Base-by-base conservation (phyloP, 805 yeast genomes). In the Lachancea lanzarotensis region DNA sequence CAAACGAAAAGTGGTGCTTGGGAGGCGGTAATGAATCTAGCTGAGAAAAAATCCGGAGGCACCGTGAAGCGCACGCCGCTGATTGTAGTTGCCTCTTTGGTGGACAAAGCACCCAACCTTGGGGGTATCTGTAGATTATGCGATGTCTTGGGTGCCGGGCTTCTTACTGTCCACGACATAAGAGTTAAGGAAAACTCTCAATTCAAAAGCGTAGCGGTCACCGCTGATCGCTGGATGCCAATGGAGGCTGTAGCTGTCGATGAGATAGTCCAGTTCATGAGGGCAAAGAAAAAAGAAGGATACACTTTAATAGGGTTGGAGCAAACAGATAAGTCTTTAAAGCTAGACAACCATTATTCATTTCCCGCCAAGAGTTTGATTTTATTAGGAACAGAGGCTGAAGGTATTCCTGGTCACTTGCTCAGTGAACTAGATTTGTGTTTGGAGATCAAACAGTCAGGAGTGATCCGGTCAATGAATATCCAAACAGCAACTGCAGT, bases 401-500 rank as follows among this genome's bases (percentile, higher is more conserved):
- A 86, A 60, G 98, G 98, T 45, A 80, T 90, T 45, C 95, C 96
- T 0, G 96, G 95, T 6, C 82, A 82, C 33, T 66, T 90, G 22
- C 67, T 90, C 44, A 82, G 86, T 0, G 91, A 85, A 56, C 69
- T 91, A 27, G 97, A 90, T 59, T 69, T 81, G 52, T 90, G 96
- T 60, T 79, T 91, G 34, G 96, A 90, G 57, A 90, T 90, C 54
- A 86, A 88, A 59, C 98, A 90, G 60, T 82, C 79, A 34, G 98
- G 98, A 13, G 89, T 90, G 15, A 80, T 91, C 34, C 73, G 98
- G 53, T 89, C 96, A 1, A 90, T 90, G 98, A 90, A 90, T 58
- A 90, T 90, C 49, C 98, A 90, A 67, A 90, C 97, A 0, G 98
- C 97, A 1, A 82, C 97, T 0, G 98, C 97, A 0, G 89, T 90